These are phyloP conservation scores for Sporothrix pallida DNA, from an alignment of 2,329 filamentous ascomycete genomes.

Conservation along the genomic window DNA sequence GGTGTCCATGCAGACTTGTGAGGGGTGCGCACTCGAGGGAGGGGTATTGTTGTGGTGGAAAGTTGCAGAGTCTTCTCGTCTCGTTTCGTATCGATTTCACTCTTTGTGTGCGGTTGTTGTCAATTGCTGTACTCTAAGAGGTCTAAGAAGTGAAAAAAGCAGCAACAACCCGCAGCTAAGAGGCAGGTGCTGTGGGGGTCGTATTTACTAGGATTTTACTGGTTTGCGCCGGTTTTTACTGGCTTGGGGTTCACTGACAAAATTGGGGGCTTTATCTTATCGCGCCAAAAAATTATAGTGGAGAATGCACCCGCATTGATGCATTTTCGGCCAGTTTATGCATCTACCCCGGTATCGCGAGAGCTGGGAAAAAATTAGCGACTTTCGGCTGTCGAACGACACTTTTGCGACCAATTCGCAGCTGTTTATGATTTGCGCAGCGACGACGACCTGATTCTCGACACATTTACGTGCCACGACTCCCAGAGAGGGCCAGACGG, in stretches of 20 bases:
- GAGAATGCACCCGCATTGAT: constrained; percentile 18
- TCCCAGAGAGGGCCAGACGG: not conserved
- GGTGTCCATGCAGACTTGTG: constrained; percentile 39
- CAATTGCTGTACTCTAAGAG: constrained; percentile 13
- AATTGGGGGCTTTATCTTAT: constrained; percentile 32
- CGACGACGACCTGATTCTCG: not conserved
- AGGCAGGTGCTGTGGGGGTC: constrained; percentile 6
- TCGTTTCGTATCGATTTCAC: not conserved
- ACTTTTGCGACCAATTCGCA: too few relatives aligned
- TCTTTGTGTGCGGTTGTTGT: not conserved
- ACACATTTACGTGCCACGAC: not conserved
- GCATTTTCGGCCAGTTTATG: constrained; percentile 25
- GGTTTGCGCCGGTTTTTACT: too few relatives aligned
- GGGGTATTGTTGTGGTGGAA: not conserved
- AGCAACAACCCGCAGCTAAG: constrained; percentile 8
- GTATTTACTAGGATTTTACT: not conserved
- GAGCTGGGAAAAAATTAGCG: constrained; percentile 39
- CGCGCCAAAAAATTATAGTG: not conserved
- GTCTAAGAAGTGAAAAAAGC: constrained; percentile 25
- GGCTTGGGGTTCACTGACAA: not conserved
- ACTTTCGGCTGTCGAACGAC: not conserved
- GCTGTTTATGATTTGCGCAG: too few relatives aligned
- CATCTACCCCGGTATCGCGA: constrained; percentile 5
- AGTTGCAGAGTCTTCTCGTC: not conserved
- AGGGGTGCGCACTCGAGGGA: not conserved